Evolutionary conservation across 306 rosid genomes (phyloP).

Genomic region (Prunus mume): DNA sequence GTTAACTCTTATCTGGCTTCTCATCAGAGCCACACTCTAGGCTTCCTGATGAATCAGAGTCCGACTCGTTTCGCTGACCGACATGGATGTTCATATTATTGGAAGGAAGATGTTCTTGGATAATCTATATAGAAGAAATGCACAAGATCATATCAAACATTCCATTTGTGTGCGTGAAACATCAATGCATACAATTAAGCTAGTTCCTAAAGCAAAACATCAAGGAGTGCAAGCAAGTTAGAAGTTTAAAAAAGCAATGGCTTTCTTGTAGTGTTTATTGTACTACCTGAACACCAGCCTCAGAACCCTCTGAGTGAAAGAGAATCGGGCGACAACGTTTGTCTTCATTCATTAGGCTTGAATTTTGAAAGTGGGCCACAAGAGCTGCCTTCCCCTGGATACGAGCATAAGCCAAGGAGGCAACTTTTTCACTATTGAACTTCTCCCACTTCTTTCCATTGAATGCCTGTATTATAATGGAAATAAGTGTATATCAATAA

Average conservation of each 20-base stretch:
- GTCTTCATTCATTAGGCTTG: conserved; percentile 92
- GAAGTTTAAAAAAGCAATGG: neutral
- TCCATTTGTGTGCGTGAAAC: neutral
- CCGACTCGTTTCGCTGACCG: conserved; percentile 36
- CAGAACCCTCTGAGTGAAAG: conserved; percentile 82
- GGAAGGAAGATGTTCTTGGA: conserved; percentile 67
- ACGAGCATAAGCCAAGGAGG: conserved; percentile 85
- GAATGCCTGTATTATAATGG: conserved; percentile 57
- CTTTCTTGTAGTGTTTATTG: neutral
- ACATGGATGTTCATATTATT: conserved; percentile 47
- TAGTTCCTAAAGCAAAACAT: neutral
- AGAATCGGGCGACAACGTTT: conserved; percentile 91
- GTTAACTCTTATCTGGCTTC: conserved; percentile 39
- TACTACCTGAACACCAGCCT: conserved; percentile 64
- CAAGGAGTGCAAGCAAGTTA: neutral
- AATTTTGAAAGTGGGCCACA: conserved; percentile 87
- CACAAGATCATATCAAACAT: conserved; percentile 1
- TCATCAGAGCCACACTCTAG: conserved; percentile 28
- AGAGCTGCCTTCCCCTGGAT: conserved; percentile 94
- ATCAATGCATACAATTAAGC: neutral
- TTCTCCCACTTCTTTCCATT: conserved; percentile 95
- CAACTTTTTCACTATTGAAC: conserved; percentile 88
- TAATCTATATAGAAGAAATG: conserved; percentile 33
- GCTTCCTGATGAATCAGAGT: conserved; percentile 37
- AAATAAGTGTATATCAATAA: neutral